These are phyloP conservation scores for Hyaloraphidium curvatum DNA, from an alignment of 192 early-diverging fungal genomes.

Conservation along the genomic window DNA sequence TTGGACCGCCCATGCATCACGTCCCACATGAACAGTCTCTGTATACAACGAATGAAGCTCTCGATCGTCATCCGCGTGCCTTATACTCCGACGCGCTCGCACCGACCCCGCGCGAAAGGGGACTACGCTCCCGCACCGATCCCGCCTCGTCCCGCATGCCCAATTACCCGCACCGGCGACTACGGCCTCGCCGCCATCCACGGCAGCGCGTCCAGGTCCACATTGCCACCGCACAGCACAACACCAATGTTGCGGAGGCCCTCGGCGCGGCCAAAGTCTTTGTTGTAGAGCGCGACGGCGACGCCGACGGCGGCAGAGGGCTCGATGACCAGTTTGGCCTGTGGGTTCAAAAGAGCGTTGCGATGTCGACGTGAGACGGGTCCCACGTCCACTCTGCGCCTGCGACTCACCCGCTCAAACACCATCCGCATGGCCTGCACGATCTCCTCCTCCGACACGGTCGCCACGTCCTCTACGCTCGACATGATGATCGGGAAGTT, in stretches of 20 bases:
- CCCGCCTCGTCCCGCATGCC: too few relatives aligned
- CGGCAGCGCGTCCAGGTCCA: conserved; percentile 16
- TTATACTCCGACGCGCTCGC: too few relatives aligned
- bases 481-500: conserved; percentile 26
- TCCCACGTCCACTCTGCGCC: background rate
- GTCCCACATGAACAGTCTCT: too few relatives aligned
- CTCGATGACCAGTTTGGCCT: conserved; percentile 30
- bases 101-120: too few relatives aligned
- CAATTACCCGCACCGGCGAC: too few relatives aligned
- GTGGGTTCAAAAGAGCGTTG: background rate
- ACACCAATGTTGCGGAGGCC: conserved; percentile 24
- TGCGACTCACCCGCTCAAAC: conserved; percentile 12
- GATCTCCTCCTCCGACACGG: conserved; percentile 30
- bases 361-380: background rate
- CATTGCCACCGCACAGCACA: conserved; percentile 29
- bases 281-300: conserved; percentile 26
- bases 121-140: too few relatives aligned
- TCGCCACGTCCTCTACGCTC: conserved; percentile 26
- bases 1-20: too few relatives aligned
- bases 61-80: too few relatives aligned
- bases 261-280: conserved; percentile 11
- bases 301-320: conserved; percentile 27
- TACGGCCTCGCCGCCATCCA: too few relatives aligned
- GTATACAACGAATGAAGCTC: too few relatives aligned
- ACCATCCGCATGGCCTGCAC: conserved; percentile 24